These are phyloP conservation scores for Deuterostichococcus epilithicus DNA, from an alignment of 139 green algal genomes.

Conservation along the genomic window DNA sequence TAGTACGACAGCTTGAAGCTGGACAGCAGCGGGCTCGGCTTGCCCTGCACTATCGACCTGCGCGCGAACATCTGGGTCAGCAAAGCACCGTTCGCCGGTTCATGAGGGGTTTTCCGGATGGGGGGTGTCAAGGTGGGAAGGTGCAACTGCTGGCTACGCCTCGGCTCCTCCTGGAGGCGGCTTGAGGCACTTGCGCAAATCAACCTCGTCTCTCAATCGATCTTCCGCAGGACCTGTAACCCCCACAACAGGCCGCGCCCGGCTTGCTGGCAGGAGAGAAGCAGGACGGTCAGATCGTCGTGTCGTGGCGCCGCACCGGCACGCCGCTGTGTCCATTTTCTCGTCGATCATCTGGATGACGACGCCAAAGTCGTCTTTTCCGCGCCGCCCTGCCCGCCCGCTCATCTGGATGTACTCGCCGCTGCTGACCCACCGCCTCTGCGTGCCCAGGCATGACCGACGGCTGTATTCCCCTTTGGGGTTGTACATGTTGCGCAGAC, in stretches of 20 bases:
- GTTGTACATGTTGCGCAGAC: too few species aligned
- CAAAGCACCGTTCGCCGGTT: background rate
- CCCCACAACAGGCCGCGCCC: too few species aligned
- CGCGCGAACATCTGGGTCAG: background rate
- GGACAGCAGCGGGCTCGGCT: constrained; percentile 58
- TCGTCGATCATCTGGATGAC: constrained; percentile 85
- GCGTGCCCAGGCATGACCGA: background rate
- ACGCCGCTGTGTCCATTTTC: constrained; percentile 45
- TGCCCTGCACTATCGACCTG: constrained; percentile 52
- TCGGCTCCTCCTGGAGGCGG: too few species aligned
- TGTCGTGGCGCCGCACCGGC: too few species aligned
- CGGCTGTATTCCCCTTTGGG: too few species aligned
- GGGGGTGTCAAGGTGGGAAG: too few species aligned
- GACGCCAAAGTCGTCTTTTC: constrained; percentile 86
- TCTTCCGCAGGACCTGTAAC: too few species aligned
- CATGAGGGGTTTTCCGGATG: background rate
- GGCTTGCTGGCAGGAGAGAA: too few species aligned
- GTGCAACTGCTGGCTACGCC: too few species aligned
- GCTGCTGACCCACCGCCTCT: constrained; percentile 40
- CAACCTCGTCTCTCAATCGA: too few species aligned
- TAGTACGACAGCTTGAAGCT: constrained; percentile 89
- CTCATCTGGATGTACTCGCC: constrained; percentile 99
- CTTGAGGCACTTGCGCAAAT: too few species aligned
- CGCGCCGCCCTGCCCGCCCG: constrained; percentile 83
- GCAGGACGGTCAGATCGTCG: too few species aligned